Percentiles rank a stretch among this genome's conserved stretches.
Conservation (phyloP, 306 rosid genomes). For the Gastrolobium bilobum region DNA sequence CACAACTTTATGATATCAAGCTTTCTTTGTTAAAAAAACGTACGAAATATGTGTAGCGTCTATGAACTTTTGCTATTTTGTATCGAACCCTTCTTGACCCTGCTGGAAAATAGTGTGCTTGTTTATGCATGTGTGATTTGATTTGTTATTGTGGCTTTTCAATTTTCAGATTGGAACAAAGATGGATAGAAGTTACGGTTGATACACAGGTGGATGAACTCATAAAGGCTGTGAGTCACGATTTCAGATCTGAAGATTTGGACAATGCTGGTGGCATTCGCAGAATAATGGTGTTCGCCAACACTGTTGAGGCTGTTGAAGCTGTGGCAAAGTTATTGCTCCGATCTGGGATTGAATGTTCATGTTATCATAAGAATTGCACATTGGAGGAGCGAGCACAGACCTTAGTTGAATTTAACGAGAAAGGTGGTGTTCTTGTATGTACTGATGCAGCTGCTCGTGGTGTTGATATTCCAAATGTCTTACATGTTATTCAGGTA, state of each 20-base stretch:
- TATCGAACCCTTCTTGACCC: conserved; percentile 17
- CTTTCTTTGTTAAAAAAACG: conserved; percentile 24
- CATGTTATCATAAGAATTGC: conserved; percentile 83
- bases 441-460: conserved; percentile 99
- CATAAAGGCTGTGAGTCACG: conserved; percentile 74
- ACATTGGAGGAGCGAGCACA: conserved; percentile 88
- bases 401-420: conserved; percentile 72
- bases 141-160: conserved; percentile 38
- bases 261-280: conserved; percentile 55
- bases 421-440: conserved; percentile 92
- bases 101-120: conserved; percentile 22
- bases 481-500: conserved; percentile 94
- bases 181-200: conserved; percentile 85
- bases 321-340: conserved; percentile 80
- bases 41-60: neutral
- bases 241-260: conserved; percentile 57
- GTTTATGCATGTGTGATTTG: conserved; percentile 33
- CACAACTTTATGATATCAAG: neutral
- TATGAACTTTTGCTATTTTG: conserved; percentile 35
- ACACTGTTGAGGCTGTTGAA: conserved; percentile 94
- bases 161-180: conserved; percentile 81
- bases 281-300: conserved; percentile 91
- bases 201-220: conserved; percentile 90
- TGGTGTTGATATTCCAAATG: conserved; percentile 91
- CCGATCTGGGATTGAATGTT: conserved; percentile 74